phyloP scores from a whole-genome alignment of 495 filamentous ascomycete species.

The Lindgomyces ingoldianus region DNA sequence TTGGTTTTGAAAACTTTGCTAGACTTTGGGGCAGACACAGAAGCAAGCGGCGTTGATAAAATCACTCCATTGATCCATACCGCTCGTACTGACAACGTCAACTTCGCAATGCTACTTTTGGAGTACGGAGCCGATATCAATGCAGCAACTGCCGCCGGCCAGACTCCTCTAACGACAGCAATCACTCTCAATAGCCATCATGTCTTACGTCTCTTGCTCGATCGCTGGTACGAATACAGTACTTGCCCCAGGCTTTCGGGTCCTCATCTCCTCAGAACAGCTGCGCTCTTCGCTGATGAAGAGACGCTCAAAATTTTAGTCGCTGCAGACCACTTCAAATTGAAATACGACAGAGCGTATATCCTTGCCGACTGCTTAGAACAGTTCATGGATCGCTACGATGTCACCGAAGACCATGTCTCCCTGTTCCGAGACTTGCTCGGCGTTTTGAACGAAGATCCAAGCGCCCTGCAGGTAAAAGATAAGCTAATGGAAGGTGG shows the following conservation, averaged over 20 bases:
- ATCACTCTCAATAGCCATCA: conserved; percentile 40
- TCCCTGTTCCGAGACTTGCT: not conserved
- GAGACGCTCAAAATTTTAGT: conserved; percentile 37
- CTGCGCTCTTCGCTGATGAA: conserved; percentile 41
- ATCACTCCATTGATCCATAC: conserved; percentile 47
- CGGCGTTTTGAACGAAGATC: not conserved
- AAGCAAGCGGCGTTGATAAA: conserved; percentile 37
- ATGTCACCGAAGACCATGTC: not conserved
- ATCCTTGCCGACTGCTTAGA: no score
- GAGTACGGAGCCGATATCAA: conserved; percentile 52
- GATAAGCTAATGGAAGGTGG: no score
- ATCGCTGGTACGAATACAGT: conserved; percentile 43
- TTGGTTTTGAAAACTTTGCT: conserved; percentile 39
- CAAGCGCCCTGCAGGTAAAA: no score
- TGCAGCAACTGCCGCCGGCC: conserved; percentile 26
- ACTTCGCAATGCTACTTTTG: conserved; percentile 46
- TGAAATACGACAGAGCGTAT: not conserved
- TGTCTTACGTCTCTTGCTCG: conserved; percentile 38
- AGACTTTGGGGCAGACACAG: conserved; percentile 41
- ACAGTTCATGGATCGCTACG: not conserved
- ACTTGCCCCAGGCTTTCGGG: conserved; percentile 41
- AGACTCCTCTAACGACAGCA: conserved; percentile 36
- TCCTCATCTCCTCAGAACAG: conserved; percentile 38
- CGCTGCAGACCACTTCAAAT: conserved; percentile 34
- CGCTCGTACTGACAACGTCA: conserved; percentile 44